phyloP scores from a whole-genome alignment of 106 monocot species.

The Ottelia alismoides region DNA sequence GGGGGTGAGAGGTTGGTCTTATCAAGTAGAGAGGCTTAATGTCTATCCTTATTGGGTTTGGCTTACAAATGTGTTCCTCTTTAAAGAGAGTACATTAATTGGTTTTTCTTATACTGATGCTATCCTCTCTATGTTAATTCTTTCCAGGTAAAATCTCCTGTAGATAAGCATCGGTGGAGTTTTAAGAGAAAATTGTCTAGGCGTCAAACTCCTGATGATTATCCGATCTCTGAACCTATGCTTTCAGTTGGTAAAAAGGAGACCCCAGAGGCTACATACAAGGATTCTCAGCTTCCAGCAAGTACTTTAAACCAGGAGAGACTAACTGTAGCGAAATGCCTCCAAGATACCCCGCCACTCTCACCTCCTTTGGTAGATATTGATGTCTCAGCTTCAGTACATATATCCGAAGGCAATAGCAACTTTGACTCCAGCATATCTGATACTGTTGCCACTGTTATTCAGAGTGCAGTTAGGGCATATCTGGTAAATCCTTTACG shows the following conservation, averaged over 20 bases:
- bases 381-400: background rate
- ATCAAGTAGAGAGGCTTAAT: too few species aligned
- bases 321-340: constrained; percentile 12
- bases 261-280: constrained; percentile 27
- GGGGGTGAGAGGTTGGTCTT: too few species aligned
- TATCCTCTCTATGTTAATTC: too few species aligned
- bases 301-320: too few species aligned
- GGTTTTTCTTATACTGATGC: background rate
- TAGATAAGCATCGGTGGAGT: constrained; percentile 78
- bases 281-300: constrained; percentile 25
- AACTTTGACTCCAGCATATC: constrained; percentile 6
- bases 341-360: constrained; percentile 5
- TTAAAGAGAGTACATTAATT: too few species aligned
- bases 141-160: constrained; percentile 40
- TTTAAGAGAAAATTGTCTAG: constrained; percentile 64
- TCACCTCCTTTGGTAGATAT: constrained; percentile 8
- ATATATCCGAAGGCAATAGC: background rate
- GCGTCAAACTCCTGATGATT: constrained; percentile 49
- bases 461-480: constrained; percentile 55
- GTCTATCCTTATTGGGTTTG: too few species aligned
- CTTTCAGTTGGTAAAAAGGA: constrained; percentile 23
- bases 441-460: constrained; percentile 30
- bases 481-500: constrained; percentile 31
- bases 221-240: constrained; percentile 32
- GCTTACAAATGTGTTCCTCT: too few species aligned